Evolutionary conservation across 805 yeast genomes (phyloP), one percentile per base, ranked within the genome.

Genomic region (Ogataea angusta): DNA sequence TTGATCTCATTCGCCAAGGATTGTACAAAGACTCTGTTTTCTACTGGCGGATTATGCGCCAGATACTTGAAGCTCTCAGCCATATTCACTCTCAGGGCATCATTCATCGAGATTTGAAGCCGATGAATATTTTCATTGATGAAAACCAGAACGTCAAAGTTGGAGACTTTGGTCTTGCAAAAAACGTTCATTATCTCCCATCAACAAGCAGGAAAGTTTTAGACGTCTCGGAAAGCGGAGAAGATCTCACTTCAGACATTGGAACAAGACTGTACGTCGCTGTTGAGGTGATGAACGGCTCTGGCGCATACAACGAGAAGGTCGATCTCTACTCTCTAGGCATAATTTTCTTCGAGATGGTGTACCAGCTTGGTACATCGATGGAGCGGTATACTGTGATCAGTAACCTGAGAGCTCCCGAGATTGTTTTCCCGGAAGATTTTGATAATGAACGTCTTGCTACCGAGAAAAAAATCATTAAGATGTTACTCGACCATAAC

Each of bases 151-250:
- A 91, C 56, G 81, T 93, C 43, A 93, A 93, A 59, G 83, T 93
- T 30, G 99, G 99, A 55, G 99, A 93, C 59, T 93, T 93, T 64
- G 99, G 99, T 0, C 73, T 93, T 43, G 99, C 99, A 0, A 89
- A 90, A 50, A 90, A 82, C 56, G 89, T 86, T 1, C 93, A 85
- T 56, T 70, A 66, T 42, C 53, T 76, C 2, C 53, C 58, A 23
- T 43, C 48, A 16, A 21, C 22, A 30, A 41, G 13, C 27, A 49
- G 22, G 23, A 46, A 34, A 35, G 41, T 30, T 13, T 35, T 43
- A 27, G 58, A 56, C 24, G 10, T 49, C 27, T 48, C 47, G 24
- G 49, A 66, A 52, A 47, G 67, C 12, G 53, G 70, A 18, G 95
- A 84, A 27, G 95, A 91, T 50, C 64, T 91, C 44, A 90, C 98